Conservation (phyloP, 768 basidiomycete species). For the Phaffia australis region DNA sequence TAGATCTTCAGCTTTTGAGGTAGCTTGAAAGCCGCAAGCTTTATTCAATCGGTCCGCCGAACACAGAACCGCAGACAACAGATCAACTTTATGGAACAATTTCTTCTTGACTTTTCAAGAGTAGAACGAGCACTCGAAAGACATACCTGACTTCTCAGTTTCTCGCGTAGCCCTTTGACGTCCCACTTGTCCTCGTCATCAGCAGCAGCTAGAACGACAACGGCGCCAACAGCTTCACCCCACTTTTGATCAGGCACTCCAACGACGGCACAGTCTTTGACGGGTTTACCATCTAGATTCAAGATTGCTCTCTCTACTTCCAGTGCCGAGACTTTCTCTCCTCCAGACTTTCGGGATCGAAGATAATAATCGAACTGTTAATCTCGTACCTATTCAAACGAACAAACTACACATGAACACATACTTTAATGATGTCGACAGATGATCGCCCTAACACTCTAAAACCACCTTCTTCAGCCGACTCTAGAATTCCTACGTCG, state of each 20-base stretch:
- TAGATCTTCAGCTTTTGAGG: constrained; percentile 25
- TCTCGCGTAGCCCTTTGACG: constrained; percentile 27
- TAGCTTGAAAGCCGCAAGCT: constrained; percentile 23
- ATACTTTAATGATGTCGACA: constrained; percentile 25
- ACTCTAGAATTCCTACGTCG: constrained; percentile 31
- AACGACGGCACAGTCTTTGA: constrained; percentile 33
- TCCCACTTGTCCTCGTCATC: constrained; percentile 9
- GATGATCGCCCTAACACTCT: constrained; percentile 30
- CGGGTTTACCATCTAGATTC: constrained; percentile 27
- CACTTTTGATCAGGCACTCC: constrained; percentile 32
- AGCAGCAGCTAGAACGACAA: constrained; percentile 6
- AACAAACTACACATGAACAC: neutral
- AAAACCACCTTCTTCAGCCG: constrained; percentile 27
- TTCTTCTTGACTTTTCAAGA: neutral
- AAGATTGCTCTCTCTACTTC: constrained; percentile 33
- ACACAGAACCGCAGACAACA: neutral
- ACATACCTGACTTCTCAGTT: constrained; percentile 15
- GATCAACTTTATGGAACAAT: neutral
- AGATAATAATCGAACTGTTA: no score
- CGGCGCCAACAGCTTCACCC: constrained; percentile 32
- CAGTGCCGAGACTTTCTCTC: constrained; percentile 35
- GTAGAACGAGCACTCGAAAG: neutral
- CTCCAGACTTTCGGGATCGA: constrained; percentile 29
- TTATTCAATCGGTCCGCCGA: neutral
- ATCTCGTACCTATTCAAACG: neutral